Base-by-base conservation (phyloP, 495 filamentous ascomycete genomes). In the Podospora appendiculata region DNA sequence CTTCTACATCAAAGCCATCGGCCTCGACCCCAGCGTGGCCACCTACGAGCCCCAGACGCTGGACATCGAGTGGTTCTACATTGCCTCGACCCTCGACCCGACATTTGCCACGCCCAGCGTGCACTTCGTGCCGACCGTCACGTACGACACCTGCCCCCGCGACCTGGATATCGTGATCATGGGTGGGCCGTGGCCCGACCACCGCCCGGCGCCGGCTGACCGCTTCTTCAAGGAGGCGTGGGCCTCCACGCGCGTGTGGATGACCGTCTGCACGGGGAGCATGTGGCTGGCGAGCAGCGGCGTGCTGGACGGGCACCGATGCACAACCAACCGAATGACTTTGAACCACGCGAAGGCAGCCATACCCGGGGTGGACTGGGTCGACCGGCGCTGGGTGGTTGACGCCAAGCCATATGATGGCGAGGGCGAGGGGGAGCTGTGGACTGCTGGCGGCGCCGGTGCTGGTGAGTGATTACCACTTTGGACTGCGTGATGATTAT, bases 241-340 rank as follows among this genome's bases (percentile, higher is more conserved):
- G 58, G 2, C 19, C 11, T 51, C 51, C 44, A 61, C 58, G 8
- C 42, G 50, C 32, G 55, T 61, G 12, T 50, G 45, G 49, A 51
- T 66, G 48, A 66, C 61, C 8, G 65, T 58, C 3, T 63, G 57
- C 33, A 51, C 52, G 5, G 57, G 60, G 14, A 56, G 52, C n/a
- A 12, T 56, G 9, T 61, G 58, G 58, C 52, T 56, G 7, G 58
- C 58, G 8, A 48, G 40, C 40, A 46, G 50, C 1, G 55, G 55
- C 1, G 36, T 61, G 48, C 34, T 61, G 36, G 50, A 61, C 9
- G 58, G 58, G n/a, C 47, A 45, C 25, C 51, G 46, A 45, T 44
- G 16, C 11, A 61, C 58, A 2, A 61, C 58, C 17, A 61, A 61
- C 25, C 33, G 47, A 43, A 41, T 18, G 46, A 53, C 51, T 19